Evolutionary conservation across 352 stramenopile genomes (phyloP).

Genomic region (Phytopythium kandeliae): DNA sequence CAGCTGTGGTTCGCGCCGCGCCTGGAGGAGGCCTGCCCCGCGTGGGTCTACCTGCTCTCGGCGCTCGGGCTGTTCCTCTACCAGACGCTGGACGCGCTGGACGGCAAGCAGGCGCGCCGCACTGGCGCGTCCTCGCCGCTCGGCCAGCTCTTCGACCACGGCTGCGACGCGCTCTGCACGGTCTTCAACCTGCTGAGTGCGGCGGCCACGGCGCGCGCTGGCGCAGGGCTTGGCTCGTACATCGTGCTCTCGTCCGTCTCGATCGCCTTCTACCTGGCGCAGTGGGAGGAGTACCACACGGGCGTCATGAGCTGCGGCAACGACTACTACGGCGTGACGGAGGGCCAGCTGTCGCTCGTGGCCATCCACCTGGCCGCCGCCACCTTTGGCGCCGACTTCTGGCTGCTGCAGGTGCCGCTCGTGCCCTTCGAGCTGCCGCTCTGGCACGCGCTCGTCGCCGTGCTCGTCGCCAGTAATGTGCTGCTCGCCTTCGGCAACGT

Average conservation of each 20-base stretch:
- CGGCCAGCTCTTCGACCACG: slow-evolving; percentile 98
- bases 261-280: slow-evolving; percentile 78
- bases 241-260: slow-evolving; percentile 70
- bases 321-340: slow-evolving; percentile 76
- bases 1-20: slow-evolving; percentile 73
- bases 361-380: slow-evolving; percentile 53
- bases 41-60: slow-evolving; percentile 75
- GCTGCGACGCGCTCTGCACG: slow-evolving; percentile 80
- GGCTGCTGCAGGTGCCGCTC: slow-evolving; percentile 33
- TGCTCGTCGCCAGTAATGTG: slow-evolving; percentile 70
- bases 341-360: slow-evolving; percentile 78
- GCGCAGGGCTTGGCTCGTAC: slow-evolving; percentile 36
- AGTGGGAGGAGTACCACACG: slow-evolving; percentile 89
- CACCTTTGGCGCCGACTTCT: slow-evolving; percentile 51
- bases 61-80: slow-evolving; percentile 90
- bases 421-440: slow-evolving; percentile 12
- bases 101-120: slow-evolving; percentile 97
- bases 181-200: slow-evolving; percentile 79
- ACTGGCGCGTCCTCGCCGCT: slow-evolving; percentile 93
- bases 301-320: slow-evolving; percentile 88
- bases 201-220: slow-evolving; percentile 52
- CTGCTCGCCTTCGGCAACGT: slow-evolving; percentile 74
- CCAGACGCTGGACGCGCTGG: slow-evolving; percentile 98
- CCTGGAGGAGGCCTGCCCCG: slow-evolving; percentile 50
- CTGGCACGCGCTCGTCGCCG: slow-evolving; percentile 24